Percentiles rank a stretch among this genome's conserved stretches.
These are phyloP conservation scores for Lobosporangium transversale DNA, from an alignment of 192 early-diverging fungal genomes.

Conservation along the genomic window DNA sequence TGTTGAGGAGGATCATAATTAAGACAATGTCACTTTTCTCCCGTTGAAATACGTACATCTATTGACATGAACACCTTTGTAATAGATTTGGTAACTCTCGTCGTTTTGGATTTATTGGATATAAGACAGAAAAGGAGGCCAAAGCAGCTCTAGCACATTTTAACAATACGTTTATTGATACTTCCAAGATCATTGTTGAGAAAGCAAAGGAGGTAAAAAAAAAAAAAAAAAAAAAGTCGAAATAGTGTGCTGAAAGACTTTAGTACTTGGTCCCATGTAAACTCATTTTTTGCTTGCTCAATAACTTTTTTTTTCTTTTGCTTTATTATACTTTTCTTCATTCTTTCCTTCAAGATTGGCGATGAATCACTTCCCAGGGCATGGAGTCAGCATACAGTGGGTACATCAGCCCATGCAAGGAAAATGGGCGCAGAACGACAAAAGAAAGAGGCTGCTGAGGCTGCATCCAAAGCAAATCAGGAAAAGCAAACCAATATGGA, in stretches of 20 bases:
- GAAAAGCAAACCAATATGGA: constrained; percentile 50
- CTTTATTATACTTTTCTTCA: constrained; percentile 8
- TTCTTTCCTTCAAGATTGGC: constrained; percentile 65
- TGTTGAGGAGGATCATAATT: too few species aligned
- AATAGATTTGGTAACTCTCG: constrained; percentile 82
- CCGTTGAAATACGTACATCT: too few species aligned
- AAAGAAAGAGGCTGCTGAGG: constrained; percentile 45
- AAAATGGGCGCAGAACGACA: constrained; percentile 56
- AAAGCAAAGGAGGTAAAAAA: constrained; percentile 85
- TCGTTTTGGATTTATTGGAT: constrained; percentile 94
- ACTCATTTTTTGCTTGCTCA: too few species aligned
- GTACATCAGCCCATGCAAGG: constrained; percentile 80
- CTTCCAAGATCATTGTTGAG: constrained; percentile 87
- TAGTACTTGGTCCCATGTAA: too few species aligned
- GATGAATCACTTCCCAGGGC: constrained; percentile 85
- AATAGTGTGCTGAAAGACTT: too few species aligned
- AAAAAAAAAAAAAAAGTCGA: too few species aligned
- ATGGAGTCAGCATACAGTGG: constrained; percentile 91
- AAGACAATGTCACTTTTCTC: too few species aligned
- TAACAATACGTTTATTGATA: constrained; percentile 93
- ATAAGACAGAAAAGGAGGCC: constrained; percentile 87
- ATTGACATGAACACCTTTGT: too few species aligned
- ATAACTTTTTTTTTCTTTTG: too few species aligned
- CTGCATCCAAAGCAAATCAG: constrained; percentile 33
- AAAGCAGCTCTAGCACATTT: constrained; percentile 84